phyloP scores from a whole-genome alignment of 2,329 filamentous ascomycete species.

The Cladophialophora bantiana region DNA sequence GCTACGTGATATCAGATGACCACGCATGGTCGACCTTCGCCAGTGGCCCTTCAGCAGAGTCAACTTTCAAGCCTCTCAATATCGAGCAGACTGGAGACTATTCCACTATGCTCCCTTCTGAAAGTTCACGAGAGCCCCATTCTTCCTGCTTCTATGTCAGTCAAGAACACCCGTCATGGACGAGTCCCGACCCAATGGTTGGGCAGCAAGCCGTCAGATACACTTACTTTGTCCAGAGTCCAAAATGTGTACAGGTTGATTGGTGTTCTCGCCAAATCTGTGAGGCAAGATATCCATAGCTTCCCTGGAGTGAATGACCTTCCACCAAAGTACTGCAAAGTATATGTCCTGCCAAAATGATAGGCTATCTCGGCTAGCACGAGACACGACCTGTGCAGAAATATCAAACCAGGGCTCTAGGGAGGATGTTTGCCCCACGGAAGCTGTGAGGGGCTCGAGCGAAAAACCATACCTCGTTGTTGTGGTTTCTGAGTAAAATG shows the following conservation, averaged over 20 bases:
- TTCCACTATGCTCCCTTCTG: neutral
- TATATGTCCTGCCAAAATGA: neutral
- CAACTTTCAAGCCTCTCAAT: no score
- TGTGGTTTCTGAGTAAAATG: neutral
- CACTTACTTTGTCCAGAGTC: neutral
- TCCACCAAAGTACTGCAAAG: neutral
- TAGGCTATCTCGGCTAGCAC: neutral
- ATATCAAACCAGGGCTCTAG: neutral
- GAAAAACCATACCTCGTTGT: neutral
- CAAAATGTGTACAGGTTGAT: neutral
- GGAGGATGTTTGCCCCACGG: neutral
- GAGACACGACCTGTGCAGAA: neutral
- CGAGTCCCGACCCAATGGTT: neutral
- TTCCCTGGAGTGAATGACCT: neutral
- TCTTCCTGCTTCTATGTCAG: constrained; percentile 3
- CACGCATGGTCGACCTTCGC: neutral
- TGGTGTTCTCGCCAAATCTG: neutral
- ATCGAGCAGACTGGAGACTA: neutral
- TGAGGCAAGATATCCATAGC: neutral
- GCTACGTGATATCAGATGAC: neutral
- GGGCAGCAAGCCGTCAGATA: neutral
- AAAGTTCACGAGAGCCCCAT: neutral
- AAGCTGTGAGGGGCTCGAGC: neutral
- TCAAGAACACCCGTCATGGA: neutral
- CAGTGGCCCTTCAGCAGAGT: neutral